Evolutionary conservation across 805 yeast species (phyloP), one percentile per base, ranked within the genome.

Genomic region (Crinitomyces ghanaensis): DNA sequence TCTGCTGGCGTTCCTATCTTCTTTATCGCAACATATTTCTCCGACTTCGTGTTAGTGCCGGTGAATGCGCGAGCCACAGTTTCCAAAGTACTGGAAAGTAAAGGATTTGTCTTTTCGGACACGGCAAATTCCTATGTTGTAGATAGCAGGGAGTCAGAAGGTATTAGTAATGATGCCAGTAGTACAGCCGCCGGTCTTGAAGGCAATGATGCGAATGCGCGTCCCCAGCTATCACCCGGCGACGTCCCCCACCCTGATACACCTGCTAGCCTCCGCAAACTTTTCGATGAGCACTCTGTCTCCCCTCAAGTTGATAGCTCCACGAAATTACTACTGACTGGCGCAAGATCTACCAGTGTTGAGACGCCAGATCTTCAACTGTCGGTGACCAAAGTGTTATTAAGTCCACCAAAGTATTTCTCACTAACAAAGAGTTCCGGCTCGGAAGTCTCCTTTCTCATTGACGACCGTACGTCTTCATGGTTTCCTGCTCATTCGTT

Each of bases 41-140:
- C 74, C 26, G 80, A 75, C 50, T 69, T 71, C 30, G 74, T 76
- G 15, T 55, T 76, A 30, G 62, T 74, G n/a, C 83, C 83, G 0
- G 51, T 49, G 23, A 44, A 48, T 4, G 58, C 62, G 5, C 62
- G 64, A 39, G 58, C 54, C 1, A 59, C 62, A 36, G 79, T 72
- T 2, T 51, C 68, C 3, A 45, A 49, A 19, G 62, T 72, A 3
- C 50, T 75, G 26, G 60, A 65, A 12, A 53, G 53, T 21, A 55
- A 59, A 26, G 57, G 62, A 27, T 70, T 69, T 44, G 50, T 51
- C 24, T 68, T 67, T 46, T 62, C 66, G 17, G 64, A 63, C 39
- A 43, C 59, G 24, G 59, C 67, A 26, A 60, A 68, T 34, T 60
- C 68, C 34, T 67, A 64, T 39, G 19, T 21, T 31, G n/a, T n/a